Conservation (phyloP, 164 flowering plant genomes). For the grape (Vitis vinifera) region ASM3070453v1 NC_081818.1:3117001-3117500, state of each 20-base stretch:
- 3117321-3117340: not conserved
- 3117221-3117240: no score
- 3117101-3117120: no score
- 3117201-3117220: no score
- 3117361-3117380: slow-evolving; percentile 2
- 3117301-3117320: not conserved
- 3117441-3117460: not conserved
- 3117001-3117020: slow-evolving; percentile 47
- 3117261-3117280: no score
- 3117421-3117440: not conserved
- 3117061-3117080: slow-evolving; percentile 30
- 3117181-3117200: no score
- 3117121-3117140: no score
- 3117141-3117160: no score
- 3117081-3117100: no score
- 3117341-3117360: not conserved
- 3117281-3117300: no score
- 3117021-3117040: slow-evolving; percentile 36
- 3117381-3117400: slow-evolving; percentile 3
- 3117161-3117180: no score
- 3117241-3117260: no score
- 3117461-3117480: not conserved
- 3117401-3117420: not conserved
- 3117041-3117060: slow-evolving; percentile 28
- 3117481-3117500: no score